Percentiles rank a stretch among this genome's conserved stretches.
phyloP scores from a whole-genome alignment of 1,284 basidiomycete genomes.

The Somion occarium region DNA sequence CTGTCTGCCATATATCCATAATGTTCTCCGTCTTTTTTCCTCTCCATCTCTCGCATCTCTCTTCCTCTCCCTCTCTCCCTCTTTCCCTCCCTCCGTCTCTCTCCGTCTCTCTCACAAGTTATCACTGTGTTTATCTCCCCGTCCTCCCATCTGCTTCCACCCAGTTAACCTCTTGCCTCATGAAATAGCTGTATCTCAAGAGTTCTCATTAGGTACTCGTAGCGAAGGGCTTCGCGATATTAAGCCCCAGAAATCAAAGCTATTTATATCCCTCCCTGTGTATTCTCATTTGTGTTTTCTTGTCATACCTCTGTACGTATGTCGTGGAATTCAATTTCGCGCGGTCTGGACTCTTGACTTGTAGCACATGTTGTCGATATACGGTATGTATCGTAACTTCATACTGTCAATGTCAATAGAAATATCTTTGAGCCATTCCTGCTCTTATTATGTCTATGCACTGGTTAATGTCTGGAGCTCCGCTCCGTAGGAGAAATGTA shows the following conservation, averaged over 20 bases:
- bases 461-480: too few relatives aligned
- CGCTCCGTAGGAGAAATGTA: too few relatives aligned
- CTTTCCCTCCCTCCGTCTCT: slow-evolving; percentile 16
- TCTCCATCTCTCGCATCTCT: slow-evolving; percentile 14
- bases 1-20: slow-evolving; percentile 3
- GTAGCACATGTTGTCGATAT: too few relatives aligned
- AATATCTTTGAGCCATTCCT: too few relatives aligned
- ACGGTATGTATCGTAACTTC: too few relatives aligned
- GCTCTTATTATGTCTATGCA: too few relatives aligned
- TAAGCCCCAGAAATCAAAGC: slow-evolving; percentile 34
- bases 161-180: slow-evolving; percentile 5
- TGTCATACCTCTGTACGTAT: too few relatives aligned
- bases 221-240: slow-evolving; percentile 47
- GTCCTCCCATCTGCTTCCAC: slow-evolving; percentile 9
- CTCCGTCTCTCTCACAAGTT: slow-evolving; percentile 3
- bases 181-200: too few relatives aligned
- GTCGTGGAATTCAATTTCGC: too few relatives aligned
- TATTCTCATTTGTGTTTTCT: neutral
- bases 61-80: slow-evolving; percentile 13
- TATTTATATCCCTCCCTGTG: slow-evolving; percentile 17
- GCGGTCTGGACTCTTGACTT: too few relatives aligned
- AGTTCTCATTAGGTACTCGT: slow-evolving; percentile 7
- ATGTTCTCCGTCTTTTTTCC: slow-evolving; percentile 15
- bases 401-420: too few relatives aligned
- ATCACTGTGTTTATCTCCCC: slow-evolving; percentile 6